Evolutionary conservation across 2,329 filamentous ascomycete species (phyloP), one percentile per base, ranked within the genome.

Genomic region (Diaporthe australafricana): DNA sequence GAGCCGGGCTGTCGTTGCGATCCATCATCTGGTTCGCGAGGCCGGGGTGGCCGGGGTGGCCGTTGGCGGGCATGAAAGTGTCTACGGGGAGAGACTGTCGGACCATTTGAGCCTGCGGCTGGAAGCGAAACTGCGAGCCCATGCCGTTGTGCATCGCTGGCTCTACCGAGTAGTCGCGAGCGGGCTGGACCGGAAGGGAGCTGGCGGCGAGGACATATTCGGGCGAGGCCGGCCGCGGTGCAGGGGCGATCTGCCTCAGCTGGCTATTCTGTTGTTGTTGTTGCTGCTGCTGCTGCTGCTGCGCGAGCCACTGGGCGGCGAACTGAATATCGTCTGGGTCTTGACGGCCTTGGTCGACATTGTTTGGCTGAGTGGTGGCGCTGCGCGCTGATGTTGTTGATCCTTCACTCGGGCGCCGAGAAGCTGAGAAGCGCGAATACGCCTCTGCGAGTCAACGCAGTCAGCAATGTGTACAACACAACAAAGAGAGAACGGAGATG

Each of bases 1-100:
- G 85, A 16, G 91, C 89, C 14, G 90, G 87, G 55, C 86, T 85
- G 35, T 88, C 88, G 56, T 91, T 89, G 60, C 87, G 86, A 70
- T 91, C 89, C 75, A 90, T 78, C 83, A 91, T 84, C 76, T 91
- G 89, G 75, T 85, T 87, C 16, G 50, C 72, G 5, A 73, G 38
- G 50, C 72, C 42, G n/a, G 56, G 65, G 32, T 73, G 72, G 53
- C 42, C 60, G 12, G 60, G 60, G 22, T 65, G 60, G n/a, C 72
- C 50, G 38, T 69, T 73, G 55, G 53, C n/a, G 32, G 69, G 27
- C 70, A 81, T 83, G 75, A 87, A 91, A 47, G 86, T 84, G 52
- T 91, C 89, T 65, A 82, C 81, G 8, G 87, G 84, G n/a, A 90
- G 80, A 20, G 87, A 85, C 74, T 89, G 88, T 22, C 87, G 83